Evolutionary conservation across 2,329 filamentous ascomycete genomes (phyloP), one percentile per base, ranked within the genome.

Genomic region (Aspergillus unguis): DNA sequence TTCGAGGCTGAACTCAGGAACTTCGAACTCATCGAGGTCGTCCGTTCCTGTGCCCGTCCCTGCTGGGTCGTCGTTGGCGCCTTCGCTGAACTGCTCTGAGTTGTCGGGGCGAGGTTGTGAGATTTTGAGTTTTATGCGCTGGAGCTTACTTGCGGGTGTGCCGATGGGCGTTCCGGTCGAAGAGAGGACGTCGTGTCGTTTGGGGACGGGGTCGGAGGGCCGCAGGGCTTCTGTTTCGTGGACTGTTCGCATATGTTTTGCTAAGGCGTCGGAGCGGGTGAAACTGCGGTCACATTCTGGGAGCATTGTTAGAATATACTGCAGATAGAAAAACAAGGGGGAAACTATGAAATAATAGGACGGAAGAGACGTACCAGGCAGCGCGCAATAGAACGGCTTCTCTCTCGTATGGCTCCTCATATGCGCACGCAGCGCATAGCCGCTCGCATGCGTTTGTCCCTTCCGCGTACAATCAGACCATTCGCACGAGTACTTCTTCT

Each of bases 401-500:
- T 99, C 94, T 66, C 94, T 84, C 1, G 94, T 99, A 71, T 99
- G 94, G 69, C 92, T 96, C 62, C 94, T 82, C 92, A 99, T 96
- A 68, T 99, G 94, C 7, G 94, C 94, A 70, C 95, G 92, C 58
- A 99, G 77, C 4, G 94, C 94, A 74, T 99, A 99, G 2, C 90
- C 94, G 65, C 91, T 96, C 1, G 92, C 92, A 73, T 99, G 94
- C 17, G 90, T 85, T 72, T 94, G 85, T 54, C 91, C 90, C 75
- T 96, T 97, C 56, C 92, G 78, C 48, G 80, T 81, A 70, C 94
- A 99, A 60, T 92, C 92, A 54, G 83, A 84, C 94, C 94, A 99
- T 74, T 97, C 92, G 74, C 94, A 99, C n/a, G 90, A 91, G 70
- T 97, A 97, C 71, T 94, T 96, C 75, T 95, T 96, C 75, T 94